Evolutionary conservation across 2,329 filamentous ascomycete species (phyloP), one percentile per base, ranked within the genome.

Genomic region (Calycina herbarum): DNA sequence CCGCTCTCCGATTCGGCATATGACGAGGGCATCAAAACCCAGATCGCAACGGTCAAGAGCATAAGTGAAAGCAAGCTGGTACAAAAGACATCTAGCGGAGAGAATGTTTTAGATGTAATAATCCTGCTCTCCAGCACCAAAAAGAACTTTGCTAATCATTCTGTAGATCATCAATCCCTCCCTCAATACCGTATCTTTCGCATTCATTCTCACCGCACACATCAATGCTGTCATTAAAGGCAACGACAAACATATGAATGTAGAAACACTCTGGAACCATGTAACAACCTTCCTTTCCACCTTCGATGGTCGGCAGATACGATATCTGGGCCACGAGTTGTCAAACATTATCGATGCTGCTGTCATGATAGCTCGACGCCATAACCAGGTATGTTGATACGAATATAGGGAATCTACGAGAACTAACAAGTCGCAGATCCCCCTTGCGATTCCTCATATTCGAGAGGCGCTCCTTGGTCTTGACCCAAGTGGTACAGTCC

Each of bases 401-500:
- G 45, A n/a, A 24, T 27, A 51, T 11, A 24, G 45, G 10, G 33
- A 8, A 11, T 33, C 15, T 29, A 33, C 27, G 51, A 42, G n/a
- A 45, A 60, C 64, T 73, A 64, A 74, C 35, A 10, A 56, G 10
- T 35, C 35, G 13, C 56, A 76, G 75, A 63, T 69, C 60, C 29
- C 61, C 48, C 59, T 71, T 38, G 73, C 73, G 57, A 68, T 77
- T 59, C 57, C 54, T 29, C 72, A 72, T 27, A 70, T 77, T 57
- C 65, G 68, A 62, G 65, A 70, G 64, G 88, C 87, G 3, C 82
- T 94, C 68, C 78, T 88, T 13, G 84, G 84, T 63, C 79, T 94
- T 64, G 90, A 94, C 69, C 88, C 89, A 1, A 83, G 83, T 13
- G 86, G 84, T 33, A 84, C 84, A 60, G 85, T 89, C 61, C 86